Evolutionary conservation across 73 alveolate genomes (phyloP).

Genomic region (Loxodes magnus): DNA sequence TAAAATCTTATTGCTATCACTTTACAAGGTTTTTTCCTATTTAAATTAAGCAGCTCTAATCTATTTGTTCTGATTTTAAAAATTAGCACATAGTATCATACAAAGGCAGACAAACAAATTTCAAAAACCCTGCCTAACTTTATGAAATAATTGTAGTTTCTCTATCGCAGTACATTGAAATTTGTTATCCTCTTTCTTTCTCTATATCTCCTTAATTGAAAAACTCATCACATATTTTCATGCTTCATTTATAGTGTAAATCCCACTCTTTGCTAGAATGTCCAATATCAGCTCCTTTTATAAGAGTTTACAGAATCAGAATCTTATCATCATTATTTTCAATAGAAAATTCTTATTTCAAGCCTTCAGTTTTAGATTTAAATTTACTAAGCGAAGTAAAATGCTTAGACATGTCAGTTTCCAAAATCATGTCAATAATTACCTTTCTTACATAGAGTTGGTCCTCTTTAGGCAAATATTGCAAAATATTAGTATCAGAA

Average conservation of each 20-base stretch:
- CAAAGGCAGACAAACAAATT: slow-evolving; percentile 69
- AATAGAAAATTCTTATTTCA: background rate
- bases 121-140: slow-evolving; percentile 85
- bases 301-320: slow-evolving; percentile 6
- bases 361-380: slow-evolving; percentile 18
- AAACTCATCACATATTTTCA: slow-evolving; percentile 64
- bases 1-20: too few relatives aligned
- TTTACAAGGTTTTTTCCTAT: background rate
- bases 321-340: background rate
- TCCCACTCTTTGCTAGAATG: slow-evolving; percentile 64
- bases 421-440: slow-evolving; percentile 47
- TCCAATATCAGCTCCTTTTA: slow-evolving; percentile 73
- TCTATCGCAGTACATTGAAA: slow-evolving; percentile 81
- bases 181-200: slow-evolving; percentile 61
- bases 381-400: slow-evolving; percentile 37
- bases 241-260: slow-evolving; percentile 59
- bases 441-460: slow-evolving; percentile 40
- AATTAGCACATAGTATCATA: slow-evolving; percentile 28
- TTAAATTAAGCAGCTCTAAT: background rate
- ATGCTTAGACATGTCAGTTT: slow-evolving; percentile 80
- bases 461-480: slow-evolving; percentile 17
- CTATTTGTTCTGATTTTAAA: background rate
- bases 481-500: slow-evolving; percentile 15
- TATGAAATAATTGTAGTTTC: slow-evolving; percentile 74
- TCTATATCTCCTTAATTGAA: slow-evolving; percentile 82